Percentiles rank a stretch among this genome's conserved stretches.
phyloP scores from a whole-genome alignment of 345 rosid genomes.

The Chamaenerion angustifolium region DNA sequence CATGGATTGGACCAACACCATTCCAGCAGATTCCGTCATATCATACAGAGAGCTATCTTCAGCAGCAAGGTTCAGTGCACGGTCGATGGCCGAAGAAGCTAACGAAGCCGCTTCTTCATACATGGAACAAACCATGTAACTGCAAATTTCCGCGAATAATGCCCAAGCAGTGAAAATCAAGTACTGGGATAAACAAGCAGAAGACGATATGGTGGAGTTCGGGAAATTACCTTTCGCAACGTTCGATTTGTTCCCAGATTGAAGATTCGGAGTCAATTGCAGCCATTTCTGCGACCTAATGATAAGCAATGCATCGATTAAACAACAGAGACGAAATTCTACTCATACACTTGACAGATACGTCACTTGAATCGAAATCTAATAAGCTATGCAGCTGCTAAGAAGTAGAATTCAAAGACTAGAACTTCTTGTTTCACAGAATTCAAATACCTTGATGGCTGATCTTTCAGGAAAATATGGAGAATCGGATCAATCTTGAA shows the following conservation, averaged over 20 bases:
- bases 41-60: conserved; percentile 24
- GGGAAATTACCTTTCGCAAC: conserved; percentile 24
- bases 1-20: conserved; percentile 78
- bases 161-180: background rate
- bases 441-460: too few species aligned
- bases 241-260: conserved; percentile 34
- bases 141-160: conserved; percentile 9
- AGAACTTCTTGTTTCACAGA: too few species aligned
- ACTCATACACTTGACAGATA: too few species aligned
- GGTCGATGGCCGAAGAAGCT: conserved; percentile 40
- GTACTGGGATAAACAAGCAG: background rate
- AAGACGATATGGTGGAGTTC: too few species aligned
- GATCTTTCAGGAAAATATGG: too few species aligned
- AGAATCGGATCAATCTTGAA: too few species aligned
- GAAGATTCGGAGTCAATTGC: conserved; percentile 8
- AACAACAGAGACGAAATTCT: too few species aligned
- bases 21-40: conserved; percentile 53
- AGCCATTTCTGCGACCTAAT: background rate
- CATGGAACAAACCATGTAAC: conserved; percentile 71
- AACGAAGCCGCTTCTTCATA: conserved; percentile 54
- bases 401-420: too few species aligned
- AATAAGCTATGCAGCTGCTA: too few species aligned
- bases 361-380: too few species aligned
- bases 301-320: too few species aligned
- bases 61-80: conserved; percentile 7